Evolutionary conservation across 352 stramenopile genomes (phyloP).

Genomic region (Globisporangium mamillatum): DNA sequence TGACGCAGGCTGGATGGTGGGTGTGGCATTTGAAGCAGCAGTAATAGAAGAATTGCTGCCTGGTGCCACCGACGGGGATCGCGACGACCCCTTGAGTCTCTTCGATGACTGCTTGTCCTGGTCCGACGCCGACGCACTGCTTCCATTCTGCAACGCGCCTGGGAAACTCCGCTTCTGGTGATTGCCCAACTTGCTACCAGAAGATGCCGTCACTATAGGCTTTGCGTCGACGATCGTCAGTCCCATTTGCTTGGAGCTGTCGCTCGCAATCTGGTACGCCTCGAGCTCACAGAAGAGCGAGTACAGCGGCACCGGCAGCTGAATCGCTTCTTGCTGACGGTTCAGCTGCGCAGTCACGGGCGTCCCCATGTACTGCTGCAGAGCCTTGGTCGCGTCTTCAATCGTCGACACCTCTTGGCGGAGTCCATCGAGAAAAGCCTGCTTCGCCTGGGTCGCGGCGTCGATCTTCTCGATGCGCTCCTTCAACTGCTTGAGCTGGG

Average conservation of each 20-base stretch:
- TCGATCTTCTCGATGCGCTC: conserved; percentile 59
- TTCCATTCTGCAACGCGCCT: conserved; percentile 17
- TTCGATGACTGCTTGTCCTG: conserved; percentile 29
- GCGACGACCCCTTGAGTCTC: conserved; percentile 37
- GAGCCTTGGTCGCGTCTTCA: conserved; percentile 50
- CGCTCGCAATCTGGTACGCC: conserved; percentile 58
- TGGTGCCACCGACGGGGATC: conserved; percentile 31
- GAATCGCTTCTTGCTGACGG: conserved; percentile 41
- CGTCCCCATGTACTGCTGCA: conserved; percentile 62
- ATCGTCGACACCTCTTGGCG: conserved; percentile 49
- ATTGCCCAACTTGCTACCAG: conserved; percentile 25
- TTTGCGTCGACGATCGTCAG: conserved; percentile 53
- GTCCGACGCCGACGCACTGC: conserved; percentile 2
- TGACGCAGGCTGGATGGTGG: conserved; percentile 12
- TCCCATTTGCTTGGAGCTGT: conserved; percentile 41
- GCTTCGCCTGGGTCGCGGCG: conserved; percentile 50
- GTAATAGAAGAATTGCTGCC: not conserved
- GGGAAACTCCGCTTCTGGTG: conserved; percentile 19
- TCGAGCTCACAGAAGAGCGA: conserved; percentile 73
- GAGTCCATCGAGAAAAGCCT: conserved; percentile 52
- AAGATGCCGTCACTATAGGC: conserved; percentile 16
- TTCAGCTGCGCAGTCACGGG: conserved; percentile 38
- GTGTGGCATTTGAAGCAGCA: not conserved
- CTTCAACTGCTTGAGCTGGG: conserved; percentile 59
- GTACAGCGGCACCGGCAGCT: conserved; percentile 61